A percentile compares a stretch with the other conserved stretches of the same genome.
phyloP scores from a whole-genome alignment of 2,329 filamentous ascomycete genomes.

The Pyrenochaeta sp. region DNA sequence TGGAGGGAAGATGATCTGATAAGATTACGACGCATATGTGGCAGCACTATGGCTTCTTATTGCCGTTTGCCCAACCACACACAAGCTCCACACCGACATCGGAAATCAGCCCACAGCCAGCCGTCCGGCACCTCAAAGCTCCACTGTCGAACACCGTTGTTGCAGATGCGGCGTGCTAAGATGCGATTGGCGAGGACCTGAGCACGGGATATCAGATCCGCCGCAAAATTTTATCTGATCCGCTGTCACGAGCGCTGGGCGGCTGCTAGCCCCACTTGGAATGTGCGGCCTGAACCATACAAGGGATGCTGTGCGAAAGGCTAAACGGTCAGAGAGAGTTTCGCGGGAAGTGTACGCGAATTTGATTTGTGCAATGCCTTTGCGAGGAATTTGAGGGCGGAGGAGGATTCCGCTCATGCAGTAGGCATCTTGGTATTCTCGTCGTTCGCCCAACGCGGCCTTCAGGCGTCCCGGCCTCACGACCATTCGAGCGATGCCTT shows the following conservation, averaged over 20 bases:
- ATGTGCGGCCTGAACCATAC: neutral
- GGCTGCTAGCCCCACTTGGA: neutral
- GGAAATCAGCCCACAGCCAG: constrained; percentile 17
- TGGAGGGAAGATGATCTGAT: constrained; percentile 46
- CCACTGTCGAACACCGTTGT: constrained; percentile 9
- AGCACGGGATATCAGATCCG: constrained; percentile 23
- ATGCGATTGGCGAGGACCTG: constrained; percentile 16
- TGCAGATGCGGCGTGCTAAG: neutral
- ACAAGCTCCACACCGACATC: constrained; percentile 19
- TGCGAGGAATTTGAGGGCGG: neutral
- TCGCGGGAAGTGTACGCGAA: neutral
- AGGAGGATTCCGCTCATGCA: constrained; percentile 5
- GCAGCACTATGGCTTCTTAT: constrained; percentile 11
- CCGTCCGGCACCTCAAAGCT: constrained; percentile 2
- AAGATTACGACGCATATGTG: constrained; percentile 30
- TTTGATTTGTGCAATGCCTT: neutral
- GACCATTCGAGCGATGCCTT: neutral
- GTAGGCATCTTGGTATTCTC: neutral
- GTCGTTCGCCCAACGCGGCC: neutral
- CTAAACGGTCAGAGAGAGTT: neutral
- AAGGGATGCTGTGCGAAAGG: neutral
- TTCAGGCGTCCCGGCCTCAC: neutral
- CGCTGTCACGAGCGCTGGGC: constrained; percentile 21
- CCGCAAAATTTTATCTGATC: constrained; percentile 32
- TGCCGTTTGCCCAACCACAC: constrained; percentile 7